Percentiles rank a stretch among this genome's conserved stretches.
Conservation (phyloP, 345 rosid genomes). For the Moringa oleifera region DNA sequence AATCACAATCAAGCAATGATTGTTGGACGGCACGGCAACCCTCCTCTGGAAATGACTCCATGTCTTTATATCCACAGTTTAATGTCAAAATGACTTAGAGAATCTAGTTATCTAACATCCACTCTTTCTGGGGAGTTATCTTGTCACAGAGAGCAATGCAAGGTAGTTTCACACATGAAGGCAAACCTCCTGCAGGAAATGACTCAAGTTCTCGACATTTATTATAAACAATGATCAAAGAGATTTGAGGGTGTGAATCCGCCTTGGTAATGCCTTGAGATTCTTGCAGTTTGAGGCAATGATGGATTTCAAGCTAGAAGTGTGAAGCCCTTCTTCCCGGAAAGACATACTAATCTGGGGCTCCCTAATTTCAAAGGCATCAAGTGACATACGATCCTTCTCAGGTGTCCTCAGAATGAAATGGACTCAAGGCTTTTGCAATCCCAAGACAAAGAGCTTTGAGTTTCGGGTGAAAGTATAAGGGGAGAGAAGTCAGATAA, state of each 20-base stretch:
- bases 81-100: constrained; percentile 5
- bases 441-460: neutral
- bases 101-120: neutral
- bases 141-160: neutral
- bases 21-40: too few species aligned
- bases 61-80: too few species aligned
- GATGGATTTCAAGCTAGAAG: neutral
- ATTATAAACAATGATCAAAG: neutral
- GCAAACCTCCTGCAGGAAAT: neutral
- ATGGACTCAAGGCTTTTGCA: neutral
- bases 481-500: neutral
- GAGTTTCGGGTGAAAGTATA: constrained; percentile 2
- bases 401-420: neutral
- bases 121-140: neutral
- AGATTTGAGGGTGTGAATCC: neutral
- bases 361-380: neutral
- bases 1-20: too few species aligned
- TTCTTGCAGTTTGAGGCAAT: neutral
- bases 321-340: neutral
- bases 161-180: neutral
- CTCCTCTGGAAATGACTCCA: too few species aligned
- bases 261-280: neutral
- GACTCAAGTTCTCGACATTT: constrained; percentile 4
- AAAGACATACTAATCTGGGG: neutral
- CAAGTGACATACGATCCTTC: neutral